Base-by-base conservation (phyloP, 306 rosid species). In the Fagus crenata region DNA sequence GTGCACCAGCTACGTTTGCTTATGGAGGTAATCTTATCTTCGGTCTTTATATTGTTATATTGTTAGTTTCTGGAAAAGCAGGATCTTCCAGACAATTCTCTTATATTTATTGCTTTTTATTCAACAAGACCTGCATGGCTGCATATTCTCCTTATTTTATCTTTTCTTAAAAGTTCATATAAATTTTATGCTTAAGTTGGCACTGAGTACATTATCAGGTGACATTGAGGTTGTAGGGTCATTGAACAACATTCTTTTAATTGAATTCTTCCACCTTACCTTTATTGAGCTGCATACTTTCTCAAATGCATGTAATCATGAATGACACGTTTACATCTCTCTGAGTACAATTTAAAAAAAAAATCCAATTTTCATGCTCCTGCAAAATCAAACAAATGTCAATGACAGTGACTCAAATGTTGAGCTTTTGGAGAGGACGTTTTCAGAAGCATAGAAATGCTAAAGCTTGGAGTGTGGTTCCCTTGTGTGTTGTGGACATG, bases 1-100 rank as follows among this genome's bases (percentile, higher is more conserved):
- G 98, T 92, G 71, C 94, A 93, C 78, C 98, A 93, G 86, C 79
- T 93, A 71, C 96, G 96, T 75, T 87, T 96, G 78, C 98, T 96
- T 70, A 84, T 96, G 96, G 99, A 96, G 98, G 99, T 91, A 92
- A 69, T 4, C 69, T 73, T 39, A 36, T 78, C 42, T 64, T 60
- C 33, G 69, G 17, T 36, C 37, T 72, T 9, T 8, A 58, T 69
- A 41, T 31, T 31, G 35, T 65, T 73, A 46, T 35, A 22, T 69
- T 77, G 46, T 60, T 63, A 18, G 42, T 51, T 72, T 59, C 35
- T 71, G 15, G 4, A 49, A 8, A 2, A 9, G 40, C 15, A 7
- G 17, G 49, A 13, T 41, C 43, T 32, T 60, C 40, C 40, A 1
- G 9, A 32, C 67, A 32, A 33, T 63, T 46, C 69, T 63, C 69